Evolutionary conservation across 2,329 filamentous ascomycete species (phyloP).

Genomic region (Scedosporium dehoogii): DNA sequence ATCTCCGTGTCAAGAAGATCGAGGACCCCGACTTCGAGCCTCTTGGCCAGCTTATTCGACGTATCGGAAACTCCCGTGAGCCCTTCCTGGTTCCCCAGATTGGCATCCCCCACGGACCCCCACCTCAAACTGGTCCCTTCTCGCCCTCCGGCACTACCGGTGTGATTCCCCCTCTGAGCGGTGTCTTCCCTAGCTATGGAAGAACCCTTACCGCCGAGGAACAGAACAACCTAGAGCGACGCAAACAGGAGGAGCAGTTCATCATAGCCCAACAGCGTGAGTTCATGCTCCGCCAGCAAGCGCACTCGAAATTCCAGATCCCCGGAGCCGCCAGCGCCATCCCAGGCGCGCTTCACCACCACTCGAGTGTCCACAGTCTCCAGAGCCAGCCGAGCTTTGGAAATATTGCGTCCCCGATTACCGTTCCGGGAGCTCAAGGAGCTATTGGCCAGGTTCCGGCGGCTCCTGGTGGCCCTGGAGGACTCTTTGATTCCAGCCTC

Average conservation of each 20-base stretch:
- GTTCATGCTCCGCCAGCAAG: constrained; percentile 71
- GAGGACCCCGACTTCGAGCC: constrained; percentile 94
- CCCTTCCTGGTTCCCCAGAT: constrained; percentile 97
- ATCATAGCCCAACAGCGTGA: constrained; percentile 94
- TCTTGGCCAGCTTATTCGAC: constrained; percentile 82
- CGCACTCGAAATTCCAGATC: constrained; percentile 63
- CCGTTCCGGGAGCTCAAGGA: constrained; percentile 28
- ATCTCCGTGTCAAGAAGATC: constrained; percentile 87
- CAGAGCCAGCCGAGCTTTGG: constrained; percentile 96
- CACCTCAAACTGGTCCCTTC: constrained; percentile 41
- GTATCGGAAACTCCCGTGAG: constrained; percentile 94
- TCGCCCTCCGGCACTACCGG: constrained; percentile 42
- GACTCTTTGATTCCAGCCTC: not conserved
- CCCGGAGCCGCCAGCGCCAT: constrained; percentile 20
- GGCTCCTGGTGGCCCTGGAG: not conserved
- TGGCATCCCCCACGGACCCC: constrained; percentile 79
- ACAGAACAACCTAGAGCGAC: constrained; percentile 89
- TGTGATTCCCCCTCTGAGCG: constrained; percentile 80
- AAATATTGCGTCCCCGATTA: constrained; percentile 81
- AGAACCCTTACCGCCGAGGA: constrained; percentile 94
- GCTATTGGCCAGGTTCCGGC: constrained; percentile 2
- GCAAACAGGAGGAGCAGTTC: constrained; percentile 97
- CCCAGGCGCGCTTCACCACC: constrained; percentile 60
- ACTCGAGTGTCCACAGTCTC: constrained; percentile 88
- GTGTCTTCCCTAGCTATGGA: constrained; percentile 91